Evolutionary conservation across 2,329 filamentous ascomycete species (phyloP).

Genomic region (Cyphellophora attinorum): DNA sequence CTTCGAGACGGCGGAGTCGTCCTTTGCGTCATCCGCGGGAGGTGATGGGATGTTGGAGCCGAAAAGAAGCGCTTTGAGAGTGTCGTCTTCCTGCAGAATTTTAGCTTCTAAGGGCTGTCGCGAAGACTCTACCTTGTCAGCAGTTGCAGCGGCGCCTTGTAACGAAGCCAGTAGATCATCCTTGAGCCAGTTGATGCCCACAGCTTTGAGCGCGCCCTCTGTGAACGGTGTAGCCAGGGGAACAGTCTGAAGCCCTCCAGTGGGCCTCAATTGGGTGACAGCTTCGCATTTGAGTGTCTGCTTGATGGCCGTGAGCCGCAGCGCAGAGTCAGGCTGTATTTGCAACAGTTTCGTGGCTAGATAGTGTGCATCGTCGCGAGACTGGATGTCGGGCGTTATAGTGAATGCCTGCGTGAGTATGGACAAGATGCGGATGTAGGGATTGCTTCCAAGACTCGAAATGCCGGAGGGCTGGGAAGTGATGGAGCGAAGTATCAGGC

Average conservation of each 20-base stretch:
- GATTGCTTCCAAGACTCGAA: neutral
- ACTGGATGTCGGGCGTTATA: slow-evolving; percentile 12
- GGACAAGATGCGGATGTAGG: neutral
- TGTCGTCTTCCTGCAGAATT: slow-evolving; percentile 1
- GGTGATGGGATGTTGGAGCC: slow-evolving; percentile 7
- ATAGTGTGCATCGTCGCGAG: slow-evolving; percentile 16
- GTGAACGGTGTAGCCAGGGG: slow-evolving; percentile 11
- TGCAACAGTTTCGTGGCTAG: slow-evolving; percentile 16
- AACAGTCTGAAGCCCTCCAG: slow-evolving; percentile 13
- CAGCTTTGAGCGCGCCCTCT: slow-evolving; percentile 12
- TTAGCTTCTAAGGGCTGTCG: neutral
- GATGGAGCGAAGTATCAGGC: slow-evolving; percentile 9
- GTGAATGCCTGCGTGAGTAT: slow-evolving; percentile 15
- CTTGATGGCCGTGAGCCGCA: slow-evolving; percentile 13
- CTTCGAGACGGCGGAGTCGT: slow-evolving; percentile 5
- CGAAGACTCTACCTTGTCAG: neutral
- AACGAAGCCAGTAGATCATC: slow-evolving; percentile 10
- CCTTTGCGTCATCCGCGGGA: neutral
- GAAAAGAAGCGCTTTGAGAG: slow-evolving; percentile 11
- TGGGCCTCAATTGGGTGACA: slow-evolving; percentile 8
- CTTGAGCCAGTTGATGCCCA: slow-evolving; percentile 20
- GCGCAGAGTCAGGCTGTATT: slow-evolving; percentile 9
- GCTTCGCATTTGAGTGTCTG: slow-evolving; percentile 14
- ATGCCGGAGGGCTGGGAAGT: neutral
- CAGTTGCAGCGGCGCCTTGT: neutral